A percentile compares a stretch with the other conserved stretches of the same genome.
Conservation (phyloP, 768 basidiomycete species). For the Lepiota subincarnata region DNA sequence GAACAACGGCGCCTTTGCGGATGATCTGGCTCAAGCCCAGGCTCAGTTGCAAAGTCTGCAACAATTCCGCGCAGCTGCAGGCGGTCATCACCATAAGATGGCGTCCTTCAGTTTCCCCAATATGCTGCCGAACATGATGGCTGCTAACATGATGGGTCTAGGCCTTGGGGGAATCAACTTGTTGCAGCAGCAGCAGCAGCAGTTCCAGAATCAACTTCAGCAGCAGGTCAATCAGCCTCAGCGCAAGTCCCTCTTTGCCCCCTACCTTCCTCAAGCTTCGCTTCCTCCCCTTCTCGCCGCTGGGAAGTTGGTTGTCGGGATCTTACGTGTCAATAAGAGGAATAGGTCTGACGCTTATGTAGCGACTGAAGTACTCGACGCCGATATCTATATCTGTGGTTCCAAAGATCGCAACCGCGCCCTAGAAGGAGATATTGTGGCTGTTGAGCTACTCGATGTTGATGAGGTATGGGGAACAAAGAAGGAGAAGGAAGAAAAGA, state of each 20-base stretch:
- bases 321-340: constrained; percentile 95
- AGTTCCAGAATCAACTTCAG: constrained; percentile 93
- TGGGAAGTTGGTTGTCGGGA: constrained; percentile 96
- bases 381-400: constrained; percentile 98
- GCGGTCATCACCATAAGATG: constrained; percentile 96
- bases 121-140: constrained; percentile 97
- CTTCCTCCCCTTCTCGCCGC: constrained; percentile 94
- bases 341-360: constrained; percentile 99
- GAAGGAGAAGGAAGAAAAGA: constrained; percentile 99
- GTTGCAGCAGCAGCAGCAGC: constrained; percentile 90
- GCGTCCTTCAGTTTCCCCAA: constrained; percentile 97
- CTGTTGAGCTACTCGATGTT: constrained; percentile 95
- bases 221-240: constrained; percentile 91
- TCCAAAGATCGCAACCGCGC: constrained; percentile 99
- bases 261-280: constrained; percentile 96
- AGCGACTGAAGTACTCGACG: constrained; percentile 95
- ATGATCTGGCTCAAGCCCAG: constrained; percentile 94
- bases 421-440: constrained; percentile 96
- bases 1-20: constrained; percentile 58
- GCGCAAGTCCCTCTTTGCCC: constrained; percentile 97
- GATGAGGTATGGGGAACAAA: constrained; percentile 98
- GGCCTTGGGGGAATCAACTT: constrained; percentile 79
- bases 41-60: constrained; percentile 94
- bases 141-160: constrained; percentile 93
- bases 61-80: constrained; percentile 93